Percentiles rank a stretch among this genome's conserved stretches.
These are phyloP conservation scores for Jatropha podagrica DNA, from an alignment of 441 rosid species.

Conservation along the genomic window DNA sequence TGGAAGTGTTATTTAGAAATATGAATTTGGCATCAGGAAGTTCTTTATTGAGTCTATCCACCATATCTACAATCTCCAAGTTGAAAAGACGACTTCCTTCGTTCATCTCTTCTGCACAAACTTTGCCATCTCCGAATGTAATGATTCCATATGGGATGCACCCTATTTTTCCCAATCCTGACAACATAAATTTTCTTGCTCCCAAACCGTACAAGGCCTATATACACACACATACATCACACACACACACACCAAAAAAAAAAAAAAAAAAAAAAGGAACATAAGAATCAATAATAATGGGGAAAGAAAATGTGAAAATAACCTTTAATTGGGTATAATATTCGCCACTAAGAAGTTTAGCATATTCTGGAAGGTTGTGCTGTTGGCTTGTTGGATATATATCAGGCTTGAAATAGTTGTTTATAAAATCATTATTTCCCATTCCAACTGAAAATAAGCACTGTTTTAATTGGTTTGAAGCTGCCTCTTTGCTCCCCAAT, in stretches of 20 bases:
- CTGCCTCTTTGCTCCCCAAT: constrained; percentile 1
- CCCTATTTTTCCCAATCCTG: constrained; percentile 41
- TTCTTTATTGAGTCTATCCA: constrained; percentile 28
- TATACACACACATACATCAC: neutral
- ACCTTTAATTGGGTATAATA: constrained; percentile 4
- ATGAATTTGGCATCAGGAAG: constrained; percentile 37
- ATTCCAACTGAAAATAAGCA: constrained; percentile 30
- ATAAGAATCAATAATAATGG: too few species aligned
- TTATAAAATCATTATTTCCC: constrained; percentile 40
- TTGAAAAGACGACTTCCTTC: constrained; percentile 35
- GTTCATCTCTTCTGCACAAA: constrained; percentile 34
- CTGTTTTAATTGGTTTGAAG: constrained; percentile 5
- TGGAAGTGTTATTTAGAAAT: constrained; percentile 12
- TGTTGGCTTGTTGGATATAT: constrained; percentile 2
- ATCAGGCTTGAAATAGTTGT: constrained; percentile 25
- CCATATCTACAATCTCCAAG: constrained; percentile 28
- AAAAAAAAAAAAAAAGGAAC: neutral
- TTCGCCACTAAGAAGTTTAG: constrained; percentile 9
- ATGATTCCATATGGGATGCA: constrained; percentile 33
- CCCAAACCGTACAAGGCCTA: constrained; percentile 23
- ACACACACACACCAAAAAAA: too few species aligned
- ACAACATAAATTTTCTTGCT: constrained; percentile 47
- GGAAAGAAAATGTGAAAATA: neutral
- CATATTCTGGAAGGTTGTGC: constrained; percentile 4
- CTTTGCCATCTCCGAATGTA: neutral